Conservation (phyloP, 768 basidiomycete genomes). For the Udeniomyces megalosporus region DNA sequence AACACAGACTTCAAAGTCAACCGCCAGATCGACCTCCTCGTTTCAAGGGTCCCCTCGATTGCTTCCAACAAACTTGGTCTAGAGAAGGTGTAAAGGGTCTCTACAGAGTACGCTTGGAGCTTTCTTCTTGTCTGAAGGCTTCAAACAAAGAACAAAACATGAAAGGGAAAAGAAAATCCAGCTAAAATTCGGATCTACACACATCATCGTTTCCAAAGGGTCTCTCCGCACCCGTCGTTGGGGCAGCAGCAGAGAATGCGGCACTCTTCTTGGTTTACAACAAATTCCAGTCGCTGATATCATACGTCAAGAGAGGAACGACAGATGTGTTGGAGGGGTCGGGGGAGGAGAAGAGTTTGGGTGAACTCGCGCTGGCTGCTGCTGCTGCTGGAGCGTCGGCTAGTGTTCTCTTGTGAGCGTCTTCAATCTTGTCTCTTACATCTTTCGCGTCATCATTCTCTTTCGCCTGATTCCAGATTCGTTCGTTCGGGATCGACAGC, state of each 20-base stretch:
- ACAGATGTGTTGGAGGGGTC: background rate
- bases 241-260: conserved; percentile 86
- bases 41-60: conserved; percentile 77
- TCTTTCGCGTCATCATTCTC: background rate
- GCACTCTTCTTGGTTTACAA: conserved; percentile 72
- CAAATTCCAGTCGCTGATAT: conserved; percentile 37
- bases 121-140: background rate
- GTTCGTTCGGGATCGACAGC: background rate
- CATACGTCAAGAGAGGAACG: conserved; percentile 16
- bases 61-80: conserved; percentile 60
- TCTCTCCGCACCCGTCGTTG: conserved; percentile 73
- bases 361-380: conserved; percentile 61
- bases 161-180: no score
- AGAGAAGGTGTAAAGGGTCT: conserved; percentile 70
- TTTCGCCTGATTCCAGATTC: background rate
- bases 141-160: no score
- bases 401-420: conserved; percentile 66
- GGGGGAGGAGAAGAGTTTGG: conserved; percentile 11
- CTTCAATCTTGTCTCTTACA: background rate
- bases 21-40: conserved; percentile 52
- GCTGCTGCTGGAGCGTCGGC: conserved; percentile 74
- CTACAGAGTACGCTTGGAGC: conserved; percentile 67
- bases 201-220: conserved; percentile 53
- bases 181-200: no score
- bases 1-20: conserved; percentile 56